A percentile compares a stretch with the other conserved stretches of the same genome.
phyloP scores from a whole-genome alignment of 106 monocot genomes.

The Apostasia shenzhenica region DNA sequence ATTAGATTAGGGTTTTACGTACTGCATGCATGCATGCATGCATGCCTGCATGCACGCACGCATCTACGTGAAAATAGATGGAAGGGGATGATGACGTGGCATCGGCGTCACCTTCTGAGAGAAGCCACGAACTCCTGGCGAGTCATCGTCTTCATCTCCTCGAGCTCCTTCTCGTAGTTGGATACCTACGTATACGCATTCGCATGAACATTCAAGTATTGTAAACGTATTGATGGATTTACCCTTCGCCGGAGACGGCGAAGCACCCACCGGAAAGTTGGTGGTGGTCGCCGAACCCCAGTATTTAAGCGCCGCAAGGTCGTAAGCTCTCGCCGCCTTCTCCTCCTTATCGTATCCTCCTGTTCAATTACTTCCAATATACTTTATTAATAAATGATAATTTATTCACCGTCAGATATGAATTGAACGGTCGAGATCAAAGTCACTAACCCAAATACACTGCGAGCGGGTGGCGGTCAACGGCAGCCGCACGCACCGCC shows the following conservation, averaged over 20 bases:
- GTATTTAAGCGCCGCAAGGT: constrained; percentile 94
- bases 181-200: constrained; percentile 32
- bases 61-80: not conserved
- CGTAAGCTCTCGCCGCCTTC: constrained; percentile 97
- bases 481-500: not conserved
- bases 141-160: constrained; percentile 97
- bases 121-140: constrained; percentile 99
- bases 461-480: not conserved
- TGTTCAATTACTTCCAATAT: constrained; percentile 4
- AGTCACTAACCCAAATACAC: constrained; percentile 1
- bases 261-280: constrained; percentile 69
- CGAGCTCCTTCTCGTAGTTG: constrained; percentile 89
- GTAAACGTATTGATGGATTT: not conserved
- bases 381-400: not conserved
- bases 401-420: not conserved
- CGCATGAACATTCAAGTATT: not conserved
- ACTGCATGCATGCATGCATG: not conserved
- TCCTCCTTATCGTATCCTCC: constrained; percentile 98
- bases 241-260: not conserved
- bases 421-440: not conserved
- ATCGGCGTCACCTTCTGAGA: constrained; percentile 48
- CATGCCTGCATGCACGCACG: constrained; percentile 22
- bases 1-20: not conserved
- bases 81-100: not conserved
- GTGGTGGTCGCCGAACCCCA: constrained; percentile 95